Percentiles rank a stretch among this genome's conserved stretches.
Conservation (phyloP, 1,284 basidiomycete genomes). For the Melampsora occidentalis region DNA sequence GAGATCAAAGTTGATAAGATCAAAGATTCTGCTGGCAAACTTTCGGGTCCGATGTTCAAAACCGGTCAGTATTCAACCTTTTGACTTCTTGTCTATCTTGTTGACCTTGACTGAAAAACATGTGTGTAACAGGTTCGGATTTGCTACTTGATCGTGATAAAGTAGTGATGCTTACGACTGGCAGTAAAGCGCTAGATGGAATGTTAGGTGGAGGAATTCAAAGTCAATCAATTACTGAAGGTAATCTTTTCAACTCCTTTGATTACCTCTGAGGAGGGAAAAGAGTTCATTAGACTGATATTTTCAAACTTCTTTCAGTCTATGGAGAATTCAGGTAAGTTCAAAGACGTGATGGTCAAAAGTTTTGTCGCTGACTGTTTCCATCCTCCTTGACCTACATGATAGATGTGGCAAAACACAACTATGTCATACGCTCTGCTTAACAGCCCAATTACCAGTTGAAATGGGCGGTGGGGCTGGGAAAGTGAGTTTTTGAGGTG, state of each 20-base stretch:
- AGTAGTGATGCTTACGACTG: slow-evolving; percentile 76
- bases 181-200: slow-evolving; percentile 80
- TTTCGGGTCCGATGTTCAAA: slow-evolving; percentile 41
- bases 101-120: slow-evolving; percentile 57
- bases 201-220: slow-evolving; percentile 46
- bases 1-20: slow-evolving; percentile 89
- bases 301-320: neutral
- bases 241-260: slow-evolving; percentile 8
- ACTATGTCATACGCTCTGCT: slow-evolving; percentile 85
- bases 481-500: slow-evolving; percentile 60
- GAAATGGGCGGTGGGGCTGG: slow-evolving; percentile 86
- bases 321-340: slow-evolving; percentile 41
- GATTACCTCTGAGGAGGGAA: too few species aligned
- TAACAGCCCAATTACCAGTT: slow-evolving; percentile 77
- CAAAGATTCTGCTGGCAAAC: slow-evolving; percentile 61
- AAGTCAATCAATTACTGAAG: slow-evolving; percentile 44
- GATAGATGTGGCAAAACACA: slow-evolving; percentile 83
- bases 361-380: slow-evolving; percentile 11
- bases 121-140: slow-evolving; percentile 70
- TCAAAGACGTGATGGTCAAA: slow-evolving; percentile 44
- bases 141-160: slow-evolving; percentile 76
- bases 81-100: neutral
- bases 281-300: neutral
- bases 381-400: slow-evolving; percentile 63
- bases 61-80: slow-evolving; percentile 13